Base-by-base conservation (phyloP, 495 filamentous ascomycete species). In the Margaritispora aquatica region DNA sequence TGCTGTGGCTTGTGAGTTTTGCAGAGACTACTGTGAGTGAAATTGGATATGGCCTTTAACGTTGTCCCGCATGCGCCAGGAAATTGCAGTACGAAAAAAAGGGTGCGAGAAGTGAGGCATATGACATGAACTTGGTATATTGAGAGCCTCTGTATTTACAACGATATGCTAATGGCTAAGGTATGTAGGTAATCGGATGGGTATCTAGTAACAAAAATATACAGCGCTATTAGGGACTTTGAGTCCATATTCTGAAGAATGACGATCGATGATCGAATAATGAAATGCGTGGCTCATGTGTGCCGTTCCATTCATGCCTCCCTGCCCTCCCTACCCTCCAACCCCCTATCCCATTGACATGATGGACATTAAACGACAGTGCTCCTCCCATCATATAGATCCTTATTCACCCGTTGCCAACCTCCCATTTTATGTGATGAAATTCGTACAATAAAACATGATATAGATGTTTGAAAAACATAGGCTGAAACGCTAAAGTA, bases 201-300 rank as follows among this genome's bases (percentile, higher is more conserved):
- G 62, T 64, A 64, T 64, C 62, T 60, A 51, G 23, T 60, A 64
- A 58, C 54, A 64, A 64, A 58, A 55, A 51, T 58, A 64, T 44
- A 60, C 19, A 48, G 62, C 19, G 36, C 58, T 57, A 64, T 57
- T 61, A 60, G 34, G 47, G 57, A 55, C 55, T 36, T n/a, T 52
- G n/a, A 58, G 44, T 53, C 55, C 49, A 44, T 44, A 44, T 17
- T 44, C 3, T n/a, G 38, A 44, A 44, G 17, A n/a, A 44, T 44
- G 8, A n/a, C n/a, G n/a, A 44, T 34, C 29, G 19, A 44, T 44
- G 38, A 44, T 17, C 15, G 5, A 13, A 44, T 15, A 56, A 59
- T 4, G 53, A 61, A 57, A 60, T 22, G 46, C 62, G 44, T 64
- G 57, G 57, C 53, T 64, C 62, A 55, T 64, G 5, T 41, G 10